phyloP scores from a whole-genome alignment of 1,139 yeast species.

The Nakaseomyces sp. region DNA sequence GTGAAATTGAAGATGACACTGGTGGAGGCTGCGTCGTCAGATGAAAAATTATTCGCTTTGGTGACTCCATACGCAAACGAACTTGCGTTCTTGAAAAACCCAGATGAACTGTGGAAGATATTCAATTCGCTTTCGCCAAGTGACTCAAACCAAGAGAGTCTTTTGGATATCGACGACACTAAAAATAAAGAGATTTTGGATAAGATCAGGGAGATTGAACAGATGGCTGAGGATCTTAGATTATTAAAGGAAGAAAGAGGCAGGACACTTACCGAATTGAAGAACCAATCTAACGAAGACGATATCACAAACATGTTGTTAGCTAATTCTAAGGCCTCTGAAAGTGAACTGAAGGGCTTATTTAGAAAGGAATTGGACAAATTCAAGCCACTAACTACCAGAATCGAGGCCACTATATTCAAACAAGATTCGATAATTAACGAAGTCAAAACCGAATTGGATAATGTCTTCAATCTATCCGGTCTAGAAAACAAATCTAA shows the following conservation, averaged over 20 bases:
- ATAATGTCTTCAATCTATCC: slow-evolving; percentile 40
- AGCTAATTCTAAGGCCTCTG: slow-evolving; percentile 51
- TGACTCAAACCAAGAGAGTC: slow-evolving; percentile 35
- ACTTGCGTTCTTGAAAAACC: slow-evolving; percentile 32
- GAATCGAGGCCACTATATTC: slow-evolving; percentile 59
- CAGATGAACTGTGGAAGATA: slow-evolving; percentile 28
- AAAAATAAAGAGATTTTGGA: slow-evolving; percentile 29
- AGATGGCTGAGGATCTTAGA: slow-evolving; percentile 42
- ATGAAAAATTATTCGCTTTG: slow-evolving; percentile 44
- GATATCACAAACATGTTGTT: slow-evolving; percentile 77
- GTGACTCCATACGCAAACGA: slow-evolving; percentile 34
- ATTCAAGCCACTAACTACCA: slow-evolving; percentile 58
- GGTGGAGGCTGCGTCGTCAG: slow-evolving; percentile 61
- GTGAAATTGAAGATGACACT: slow-evolving; percentile 38
- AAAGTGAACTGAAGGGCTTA: slow-evolving; percentile 50
- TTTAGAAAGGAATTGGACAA: slow-evolving; percentile 72
- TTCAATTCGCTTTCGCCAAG: slow-evolving; percentile 20
- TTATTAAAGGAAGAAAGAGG: slow-evolving; percentile 51
- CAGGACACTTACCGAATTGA: slow-evolving; percentile 54
- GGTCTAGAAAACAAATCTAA: slow-evolving; percentile 33
- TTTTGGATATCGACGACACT: slow-evolving; percentile 56
- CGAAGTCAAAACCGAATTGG: slow-evolving; percentile 53
- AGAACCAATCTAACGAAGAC: slow-evolving; percentile 65
- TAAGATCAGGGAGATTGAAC: slow-evolving; percentile 33
- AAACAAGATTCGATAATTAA: slow-evolving; percentile 53